Evolutionary conservation across 306 rosid species (phyloP).

Genomic region (Calophaca sinica): DNA sequence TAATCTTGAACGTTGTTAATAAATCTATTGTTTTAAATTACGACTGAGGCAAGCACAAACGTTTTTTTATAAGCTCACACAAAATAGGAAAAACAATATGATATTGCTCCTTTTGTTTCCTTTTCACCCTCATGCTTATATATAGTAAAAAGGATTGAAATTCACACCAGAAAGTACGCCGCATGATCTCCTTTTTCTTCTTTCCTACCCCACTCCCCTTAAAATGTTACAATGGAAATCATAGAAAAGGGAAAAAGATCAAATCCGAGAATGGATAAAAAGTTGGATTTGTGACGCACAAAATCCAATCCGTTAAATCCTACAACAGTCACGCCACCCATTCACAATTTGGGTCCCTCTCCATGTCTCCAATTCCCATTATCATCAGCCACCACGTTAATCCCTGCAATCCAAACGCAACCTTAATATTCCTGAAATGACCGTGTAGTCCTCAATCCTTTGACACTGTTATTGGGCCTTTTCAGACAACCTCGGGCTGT

Average conservation of each 20-base stretch:
- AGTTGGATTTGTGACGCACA: slow-evolving; percentile 19
- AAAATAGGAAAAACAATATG: slow-evolving; percentile 1
- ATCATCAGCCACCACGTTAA: no score
- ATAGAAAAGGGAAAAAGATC: not conserved
- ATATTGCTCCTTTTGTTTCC: slow-evolving; percentile 10
- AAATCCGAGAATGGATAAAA: slow-evolving; percentile 29
- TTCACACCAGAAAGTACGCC: not conserved
- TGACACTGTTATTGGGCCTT: not conserved
- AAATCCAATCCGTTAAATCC: slow-evolving; percentile 38
- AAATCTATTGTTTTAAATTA: no score
- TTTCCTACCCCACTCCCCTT: not conserved
- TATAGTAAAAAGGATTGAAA: slow-evolving; percentile 5
- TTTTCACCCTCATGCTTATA: not conserved
- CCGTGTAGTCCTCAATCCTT: no score
- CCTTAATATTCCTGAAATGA: not conserved
- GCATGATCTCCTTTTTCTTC: not conserved
- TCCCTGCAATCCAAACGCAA: not conserved
- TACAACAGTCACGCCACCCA: slow-evolving; percentile 28
- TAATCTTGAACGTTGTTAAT: no score
- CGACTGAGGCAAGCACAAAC: no score
- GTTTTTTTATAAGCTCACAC: not conserved
- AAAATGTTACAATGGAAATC: not conserved
- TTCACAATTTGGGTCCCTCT: not conserved
- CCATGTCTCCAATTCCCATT: not conserved
- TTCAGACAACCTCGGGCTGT: not conserved